These are phyloP conservation scores for Schizochytrium sp. DNA, from an alignment of 108 stramenopile genomes.

Conservation along the genomic window DNA sequence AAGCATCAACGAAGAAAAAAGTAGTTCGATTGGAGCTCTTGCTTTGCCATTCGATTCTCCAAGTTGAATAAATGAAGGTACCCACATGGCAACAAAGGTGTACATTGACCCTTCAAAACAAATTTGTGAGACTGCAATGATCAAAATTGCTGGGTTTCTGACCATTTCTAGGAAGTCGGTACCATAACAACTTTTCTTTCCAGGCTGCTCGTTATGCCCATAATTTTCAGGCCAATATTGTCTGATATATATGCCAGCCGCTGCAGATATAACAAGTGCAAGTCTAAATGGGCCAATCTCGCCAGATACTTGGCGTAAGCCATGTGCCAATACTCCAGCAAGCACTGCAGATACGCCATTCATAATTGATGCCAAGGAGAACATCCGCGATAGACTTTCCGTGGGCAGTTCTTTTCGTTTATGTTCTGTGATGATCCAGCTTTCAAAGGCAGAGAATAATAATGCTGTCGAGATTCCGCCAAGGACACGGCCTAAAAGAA, in stretches of 20 bases:
- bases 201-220: not conserved
- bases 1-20: conserved; percentile 41
- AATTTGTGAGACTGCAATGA: not conserved
- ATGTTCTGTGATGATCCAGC: conserved; percentile 95
- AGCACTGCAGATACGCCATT: conserved; percentile 93
- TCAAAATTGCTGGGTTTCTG: not conserved
- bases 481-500: conserved; percentile 88
- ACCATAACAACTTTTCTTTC: not conserved
- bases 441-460: conserved; percentile 93
- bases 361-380: conserved; percentile 87
- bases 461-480: conserved; percentile 91
- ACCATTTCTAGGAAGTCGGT: too few species aligned
- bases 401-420: conserved; percentile 87
- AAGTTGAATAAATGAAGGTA: conserved; percentile 24
- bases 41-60: too few species aligned
- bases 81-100: conserved; percentile 60
- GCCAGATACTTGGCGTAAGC: conserved; percentile 86
- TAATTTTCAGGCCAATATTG: conserved; percentile 94
- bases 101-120: conserved; percentile 49
- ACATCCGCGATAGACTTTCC: conserved; percentile 87
- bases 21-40: not conserved
- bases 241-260: conserved; percentile 87
- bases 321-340: conserved; percentile 92
- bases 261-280: conserved; percentile 87
- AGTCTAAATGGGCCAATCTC: conserved; percentile 98